Conservation (phyloP, 257 asterid species). For the Solanum appendiculatum region DNA sequence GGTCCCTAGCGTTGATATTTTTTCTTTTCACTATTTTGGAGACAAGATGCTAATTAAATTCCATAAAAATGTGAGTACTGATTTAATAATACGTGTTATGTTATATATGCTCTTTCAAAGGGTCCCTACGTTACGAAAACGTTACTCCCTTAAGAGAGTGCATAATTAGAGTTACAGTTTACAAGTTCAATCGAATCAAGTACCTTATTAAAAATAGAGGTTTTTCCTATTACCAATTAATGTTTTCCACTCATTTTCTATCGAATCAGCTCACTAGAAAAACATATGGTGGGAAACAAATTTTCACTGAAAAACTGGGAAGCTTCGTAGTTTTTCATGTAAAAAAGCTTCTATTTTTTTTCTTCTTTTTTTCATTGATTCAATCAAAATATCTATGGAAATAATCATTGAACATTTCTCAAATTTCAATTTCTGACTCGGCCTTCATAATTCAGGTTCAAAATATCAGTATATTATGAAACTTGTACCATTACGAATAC, state of each 20-base stretch:
- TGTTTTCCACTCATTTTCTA: too few relatives aligned
- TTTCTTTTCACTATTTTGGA: background rate
- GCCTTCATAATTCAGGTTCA: background rate
- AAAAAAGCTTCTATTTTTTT: background rate
- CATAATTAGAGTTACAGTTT: background rate
- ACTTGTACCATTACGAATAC: background rate
- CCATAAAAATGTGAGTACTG: background rate
- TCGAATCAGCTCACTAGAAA: too few relatives aligned
- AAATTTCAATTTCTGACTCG: background rate
- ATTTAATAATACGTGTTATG: background rate
- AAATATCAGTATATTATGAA: background rate
- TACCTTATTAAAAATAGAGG: too few relatives aligned
- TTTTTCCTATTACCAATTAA: too few relatives aligned
- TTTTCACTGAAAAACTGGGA: background rate
- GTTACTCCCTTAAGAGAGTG: background rate
- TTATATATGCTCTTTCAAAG: background rate
- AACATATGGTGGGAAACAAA: too few relatives aligned
- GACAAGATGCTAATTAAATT: background rate
- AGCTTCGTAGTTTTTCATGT: background rate
- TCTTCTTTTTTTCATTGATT: background rate
- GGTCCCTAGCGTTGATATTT: constrained; percentile 7
- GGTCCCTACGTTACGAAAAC: constrained; percentile 5
- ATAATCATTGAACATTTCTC: background rate
- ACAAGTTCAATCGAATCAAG: too few relatives aligned
- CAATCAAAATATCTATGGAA: background rate